Base-by-base conservation (phyloP, 208 protist genomes). In the Crithidia thermophila region DNA sequence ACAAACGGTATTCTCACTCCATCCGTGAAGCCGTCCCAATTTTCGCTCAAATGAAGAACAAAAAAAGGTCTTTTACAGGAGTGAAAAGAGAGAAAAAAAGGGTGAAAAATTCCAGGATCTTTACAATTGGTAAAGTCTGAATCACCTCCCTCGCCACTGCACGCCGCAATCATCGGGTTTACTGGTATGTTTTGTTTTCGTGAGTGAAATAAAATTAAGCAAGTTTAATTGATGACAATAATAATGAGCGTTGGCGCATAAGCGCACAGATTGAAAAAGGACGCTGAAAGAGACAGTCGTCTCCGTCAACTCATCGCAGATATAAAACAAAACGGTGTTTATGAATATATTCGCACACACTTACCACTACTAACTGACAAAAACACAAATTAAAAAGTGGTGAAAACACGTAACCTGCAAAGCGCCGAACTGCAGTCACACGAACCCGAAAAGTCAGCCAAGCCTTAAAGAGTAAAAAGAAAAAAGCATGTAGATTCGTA, bases 241-340 rank as follows among this genome's bases (percentile, higher is more conserved):
- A 47, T 64, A 64, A 49, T 46, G n/a, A 36, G 34, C 20, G 42
- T 64, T 42, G 42, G 43, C 37, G 28, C 16, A 53, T 42, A 64
- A 64, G 10, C 11, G 43, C 58, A 5, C 45, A 51, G 31, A 20
- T 53, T 30, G 10, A 28, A 64, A 9, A 53, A 43, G 11, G 42
- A 16, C 58, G n/a, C 40, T 50, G 28, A 21, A 33, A n/a, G 42
- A 53, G 31, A 36, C 43, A 53, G 13, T 33, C 42, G 6, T 28
- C 58, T 51, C 23, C n/a, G 58, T 43, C 31, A 34, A 43, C 25
- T 43, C 33, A 10, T 33, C 27, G 36, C 39, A 39, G n/a, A n/a
- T n/a, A 36, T 25, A 49, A 49, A 21, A 47, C 42, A 47, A 6
- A 31, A 21, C 14, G 8, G 13, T 46, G 36, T 27, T 34, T 62